phyloP scores from a whole-genome alignment of 2,329 filamentous ascomycete genomes.

The Microdochium paspali region DNA sequence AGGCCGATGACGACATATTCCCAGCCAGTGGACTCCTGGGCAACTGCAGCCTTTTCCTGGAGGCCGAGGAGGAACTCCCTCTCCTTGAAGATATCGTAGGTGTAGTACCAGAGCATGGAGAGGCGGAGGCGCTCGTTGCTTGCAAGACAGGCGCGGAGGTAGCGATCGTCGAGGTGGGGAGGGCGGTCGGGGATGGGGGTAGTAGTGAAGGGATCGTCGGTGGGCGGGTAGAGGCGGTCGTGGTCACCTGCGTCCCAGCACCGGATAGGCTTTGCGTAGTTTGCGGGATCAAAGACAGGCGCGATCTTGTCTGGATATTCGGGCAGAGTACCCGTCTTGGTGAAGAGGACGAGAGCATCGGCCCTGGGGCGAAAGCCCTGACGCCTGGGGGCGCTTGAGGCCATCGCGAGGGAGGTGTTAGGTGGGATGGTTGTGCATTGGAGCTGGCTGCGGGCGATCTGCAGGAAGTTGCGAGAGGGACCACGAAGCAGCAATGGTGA shows the following conservation, averaged over 20 bases:
- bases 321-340: constrained; percentile 4
- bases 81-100: constrained; percentile 26
- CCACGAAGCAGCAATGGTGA: no score
- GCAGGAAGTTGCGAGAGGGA: not conserved
- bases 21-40: constrained; percentile 30
- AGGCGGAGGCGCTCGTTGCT: constrained; percentile 18
- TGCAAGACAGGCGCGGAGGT: constrained; percentile 13
- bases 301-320: not conserved
- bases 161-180: constrained; percentile 4
- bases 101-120: constrained; percentile 33
- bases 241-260: constrained; percentile 1
- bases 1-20: constrained; percentile 34
- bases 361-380: constrained; percentile 14
- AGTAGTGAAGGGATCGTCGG: constrained; percentile 1
- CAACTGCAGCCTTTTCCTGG: constrained; percentile 30
- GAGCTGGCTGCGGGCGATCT: not conserved
- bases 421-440: not conserved
- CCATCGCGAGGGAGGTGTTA: not conserved
- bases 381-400: not conserved
- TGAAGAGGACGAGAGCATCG: constrained; percentile 13
- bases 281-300: constrained; percentile 2
- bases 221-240: not conserved
- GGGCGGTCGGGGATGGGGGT: not conserved
- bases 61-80: constrained; percentile 27
- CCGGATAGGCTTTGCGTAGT: not conserved